Conservation (phyloP, 1,284 basidiomycete genomes). For the Ceratobasidium papillatum region DNA sequence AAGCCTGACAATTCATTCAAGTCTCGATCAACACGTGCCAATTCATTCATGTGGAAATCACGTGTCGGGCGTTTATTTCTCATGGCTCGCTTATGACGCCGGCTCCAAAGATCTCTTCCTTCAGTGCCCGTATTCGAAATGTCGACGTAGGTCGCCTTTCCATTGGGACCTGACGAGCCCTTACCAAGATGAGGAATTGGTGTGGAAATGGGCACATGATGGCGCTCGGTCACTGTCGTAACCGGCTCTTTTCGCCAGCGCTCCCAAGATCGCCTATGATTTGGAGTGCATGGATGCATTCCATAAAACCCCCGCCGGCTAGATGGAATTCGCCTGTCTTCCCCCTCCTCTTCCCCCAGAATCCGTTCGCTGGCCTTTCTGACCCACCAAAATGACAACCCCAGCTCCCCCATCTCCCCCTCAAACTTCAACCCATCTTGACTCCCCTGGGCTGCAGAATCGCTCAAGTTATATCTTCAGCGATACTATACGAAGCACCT, state of each 20-base stretch:
- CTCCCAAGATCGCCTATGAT: constrained; percentile 21
- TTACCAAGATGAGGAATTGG: background rate
- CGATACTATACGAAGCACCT: constrained; percentile 10
- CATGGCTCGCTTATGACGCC: background rate
- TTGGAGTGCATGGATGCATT: constrained; percentile 1
- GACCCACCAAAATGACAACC: background rate
- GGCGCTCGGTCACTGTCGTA: constrained; percentile 16
- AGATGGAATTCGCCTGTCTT: background rate
- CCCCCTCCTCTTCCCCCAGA: background rate
- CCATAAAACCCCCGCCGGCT: constrained; percentile 31
- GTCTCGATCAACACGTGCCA: constrained; percentile 26
- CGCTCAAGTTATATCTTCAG: constrained; percentile 27
- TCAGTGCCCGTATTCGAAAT: constrained; percentile 18
- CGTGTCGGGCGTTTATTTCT: constrained; percentile 16
- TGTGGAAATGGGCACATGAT: background rate
- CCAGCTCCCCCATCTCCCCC: constrained; percentile 1
- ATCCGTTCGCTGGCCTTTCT: background rate
- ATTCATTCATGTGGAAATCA: constrained; percentile 10
- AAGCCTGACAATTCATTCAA: background rate
- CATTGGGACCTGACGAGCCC: background rate
- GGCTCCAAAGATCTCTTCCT: constrained; percentile 11
- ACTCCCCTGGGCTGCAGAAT: constrained; percentile 20
- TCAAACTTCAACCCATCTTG: background rate
- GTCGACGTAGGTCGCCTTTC: background rate
- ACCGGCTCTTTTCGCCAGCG: constrained; percentile 9